Percentiles rank a stretch among this genome's conserved stretches.
phyloP scores from a whole-genome alignment of 1,139 yeast species.

The Suhomyces maxii region DNA sequence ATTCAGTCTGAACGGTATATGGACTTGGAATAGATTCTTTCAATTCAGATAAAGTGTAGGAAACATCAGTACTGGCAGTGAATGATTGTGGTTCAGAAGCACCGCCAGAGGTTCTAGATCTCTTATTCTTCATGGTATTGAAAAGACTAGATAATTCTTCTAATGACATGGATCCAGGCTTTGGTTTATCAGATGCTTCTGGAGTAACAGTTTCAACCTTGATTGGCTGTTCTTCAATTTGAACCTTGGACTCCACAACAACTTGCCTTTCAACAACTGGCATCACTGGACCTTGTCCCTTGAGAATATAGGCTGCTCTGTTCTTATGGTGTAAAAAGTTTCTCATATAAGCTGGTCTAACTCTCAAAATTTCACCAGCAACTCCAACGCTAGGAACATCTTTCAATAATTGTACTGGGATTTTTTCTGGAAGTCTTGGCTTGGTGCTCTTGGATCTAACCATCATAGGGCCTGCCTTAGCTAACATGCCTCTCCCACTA shows the following conservation, averaged over 20 bases:
- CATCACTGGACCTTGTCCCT: constrained; percentile 55
- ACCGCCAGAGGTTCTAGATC: constrained; percentile 1
- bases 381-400: constrained; percentile 64
- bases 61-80: constrained; percentile 15
- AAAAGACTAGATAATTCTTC: constrained; percentile 43
- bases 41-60: constrained; percentile 33
- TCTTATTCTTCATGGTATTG: constrained; percentile 23
- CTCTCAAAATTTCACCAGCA: constrained; percentile 70
- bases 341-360: constrained; percentile 83
- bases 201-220: constrained; percentile 4
- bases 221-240: not conserved
- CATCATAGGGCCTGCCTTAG: constrained; percentile 11
- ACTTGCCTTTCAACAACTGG: constrained; percentile 51
- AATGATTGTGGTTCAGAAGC: constrained; percentile 8
- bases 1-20: constrained; percentile 19
- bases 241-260: constrained; percentile 10
- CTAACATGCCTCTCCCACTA: constrained; percentile 7
- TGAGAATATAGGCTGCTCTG: constrained; percentile 68
- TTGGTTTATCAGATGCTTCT: constrained; percentile 4
- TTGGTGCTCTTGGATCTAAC: constrained; percentile 15
- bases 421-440: constrained; percentile 34
- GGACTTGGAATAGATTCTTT: constrained; percentile 32
- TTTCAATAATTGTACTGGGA: constrained; percentile 68
- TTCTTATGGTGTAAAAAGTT: constrained; percentile 68
- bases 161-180: constrained; percentile 35